Evolutionary conservation across 2,329 filamentous ascomycete genomes (phyloP), one percentile per base, ranked within the genome.

Genomic region (Phialophora expanda): DNA sequence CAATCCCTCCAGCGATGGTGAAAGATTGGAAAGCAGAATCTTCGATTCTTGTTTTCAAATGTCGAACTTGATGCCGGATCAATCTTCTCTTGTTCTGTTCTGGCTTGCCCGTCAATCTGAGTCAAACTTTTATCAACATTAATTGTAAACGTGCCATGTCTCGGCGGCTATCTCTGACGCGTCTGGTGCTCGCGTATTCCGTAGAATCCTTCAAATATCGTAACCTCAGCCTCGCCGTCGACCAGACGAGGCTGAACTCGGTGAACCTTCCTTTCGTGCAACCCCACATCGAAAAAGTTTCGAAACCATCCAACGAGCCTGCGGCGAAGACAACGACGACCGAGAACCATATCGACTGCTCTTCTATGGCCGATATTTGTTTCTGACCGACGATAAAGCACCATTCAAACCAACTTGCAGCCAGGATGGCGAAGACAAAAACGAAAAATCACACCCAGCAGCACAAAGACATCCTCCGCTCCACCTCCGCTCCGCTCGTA

Each of bases 401-500:
- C n/a, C 9, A 11, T 53, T 14, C 4, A 26, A n/a, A 2, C 8
- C 20, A 28, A 53, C 7, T 12, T 28, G 26, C 12, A 22, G 17
- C 32, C 54, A 60, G 30, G 11, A 69, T 69, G 67, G 67, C 62
- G 51, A 69, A 67, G 54, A 64, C 67, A 38, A 66, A 67, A 50
- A 56, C 65, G 17, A 69, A 69, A 56, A 48, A 44, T 20, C 51
- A 50, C n/a, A 28, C 62, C 8, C 64, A 62, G 48, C 55, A 63
- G 30, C 38, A 44, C n/a, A 68, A 67, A 51, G 66, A 67, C 44
- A 69, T 68, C 41, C 69, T 67, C 32, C 67, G 55, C 58, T 69
- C 63, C 4, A 65, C 67, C 20, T 62, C 51, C 51, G 50, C 61
- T 34, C 63, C 67, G 63, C 77, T 76, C 66, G 70, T 76, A 74